Base-by-base conservation (phyloP, 768 basidiomycete genomes). In the Russula foetens region DNA sequence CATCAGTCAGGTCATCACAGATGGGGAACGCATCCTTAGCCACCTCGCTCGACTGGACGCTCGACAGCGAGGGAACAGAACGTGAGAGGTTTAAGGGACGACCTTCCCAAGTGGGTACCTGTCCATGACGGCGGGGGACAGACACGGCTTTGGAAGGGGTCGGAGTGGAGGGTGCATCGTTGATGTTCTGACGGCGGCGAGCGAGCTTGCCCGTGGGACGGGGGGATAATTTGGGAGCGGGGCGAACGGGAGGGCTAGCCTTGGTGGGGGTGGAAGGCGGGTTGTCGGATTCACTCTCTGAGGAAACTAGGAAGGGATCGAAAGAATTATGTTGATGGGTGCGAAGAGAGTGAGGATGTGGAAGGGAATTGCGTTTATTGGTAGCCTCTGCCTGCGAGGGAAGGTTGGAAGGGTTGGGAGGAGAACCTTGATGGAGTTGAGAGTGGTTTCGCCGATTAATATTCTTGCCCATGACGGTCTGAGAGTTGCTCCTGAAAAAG, bases 1-100 rank as follows among this genome's bases (percentile, higher is more conserved):
- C 74, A 47, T 85, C 84, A 43, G 79, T 84, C 64, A 79, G 78
- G 66, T 91, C 88, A 63, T 90, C 88, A 66, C 88, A 90, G 47
- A 91, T 73, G 3, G 85, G 88, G 71, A 88, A 88, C 38, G 73
- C 75, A 58, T 69, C 68, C 62, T 43, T 63, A 63, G 44, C 71
- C 49, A 66, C 60, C 52, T 69, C 69, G 63, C 71, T 71, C 54
- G 75, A 72, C 45, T 75, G 76, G 8, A 75, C 71, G 28, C 50
- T 53, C 21, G 53, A 66, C 50, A 62, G 73, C 69, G 19, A 51
- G 23, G 84, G 85, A 7, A 78, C 82, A 1, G 84, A 86, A 64
- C 77, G 77, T 23, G 79, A 80, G 14, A 81, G 60, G 51, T 69
- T 73, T 55, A 59, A 19, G 29, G 62, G 4, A 41, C 47, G 58